Evolutionary conservation across 2,329 filamentous ascomycete genomes (phyloP), one percentile per base, ranked within the genome.

Genomic region (Colletotrichum zoysiae): DNA sequence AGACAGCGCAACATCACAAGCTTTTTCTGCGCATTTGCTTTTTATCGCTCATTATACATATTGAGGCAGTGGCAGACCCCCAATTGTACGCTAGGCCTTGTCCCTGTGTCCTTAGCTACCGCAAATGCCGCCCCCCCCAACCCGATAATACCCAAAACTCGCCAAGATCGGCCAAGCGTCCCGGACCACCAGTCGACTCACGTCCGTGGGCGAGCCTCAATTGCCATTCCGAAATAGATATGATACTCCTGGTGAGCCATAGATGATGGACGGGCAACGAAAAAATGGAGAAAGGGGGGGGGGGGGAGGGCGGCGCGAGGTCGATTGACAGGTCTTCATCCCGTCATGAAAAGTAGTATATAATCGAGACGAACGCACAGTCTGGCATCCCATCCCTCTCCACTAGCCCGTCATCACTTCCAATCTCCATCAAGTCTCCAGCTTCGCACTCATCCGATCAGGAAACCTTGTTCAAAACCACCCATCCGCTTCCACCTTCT

Each of bases 161-260:
- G 69, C 69, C 69, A 69, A 71, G 69, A 18, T 64, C 48, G 55
- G 69, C 69, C 69, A 69, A 71, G 69, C 12, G 42, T 69, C 59
- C 42, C 59, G 65, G 69, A 33, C 69, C 65, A 69, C 46, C 48
- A 38, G n/a, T 58, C 55, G 69, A 55, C 26, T 64, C 59, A 59
- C 64, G 58, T 68, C 59, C 44, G 59, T 64, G 55, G 18, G 46
- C 59, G 59, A 69, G 65, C 53, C 53, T 69, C 69, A 46, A 60
- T 50, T 50, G 30, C 23, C 18, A 56, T 23, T 26, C 55, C 53
- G 44, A 69, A 71, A 71, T 64, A 71, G 59, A 64, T 40, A 56
- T 55, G 59, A 60, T 30, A 53, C n/a, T 60, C 42, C 53, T 51
- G 23, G 35, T 33, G 14, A 40, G 5, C 18, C 53, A 69, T 56